Evolutionary conservation across 345 rosid species (phyloP).

Genomic region (Bruguiera gymnorhiza): DNA sequence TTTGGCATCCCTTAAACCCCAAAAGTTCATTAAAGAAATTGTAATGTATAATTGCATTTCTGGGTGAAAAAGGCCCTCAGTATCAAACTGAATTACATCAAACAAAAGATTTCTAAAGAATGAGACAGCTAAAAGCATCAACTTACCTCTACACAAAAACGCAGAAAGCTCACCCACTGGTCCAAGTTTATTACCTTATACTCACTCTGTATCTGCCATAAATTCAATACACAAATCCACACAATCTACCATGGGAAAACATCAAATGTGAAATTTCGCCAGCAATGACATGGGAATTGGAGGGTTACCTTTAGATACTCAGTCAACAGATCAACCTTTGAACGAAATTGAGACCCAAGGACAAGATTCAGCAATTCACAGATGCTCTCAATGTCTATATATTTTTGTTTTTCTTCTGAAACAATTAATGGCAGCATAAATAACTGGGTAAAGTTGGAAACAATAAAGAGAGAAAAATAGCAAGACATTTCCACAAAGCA

Average conservation of each 20-base stretch:
- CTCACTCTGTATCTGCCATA: slow-evolving; percentile 73
- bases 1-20: no score
- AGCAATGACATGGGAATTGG: neutral
- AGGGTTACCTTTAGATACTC: slow-evolving; percentile 67
- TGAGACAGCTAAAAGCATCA: neutral
- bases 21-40: no score
- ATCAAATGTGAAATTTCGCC: neutral
- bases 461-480: no score
- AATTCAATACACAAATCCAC: slow-evolving; percentile 7
- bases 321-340: slow-evolving; percentile 69
- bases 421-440: slow-evolving; percentile 12
- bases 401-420: slow-evolving; percentile 90
- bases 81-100: no score
- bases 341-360: slow-evolving; percentile 64
- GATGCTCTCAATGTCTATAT: slow-evolving; percentile 82
- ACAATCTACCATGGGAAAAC: neutral
- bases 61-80: no score
- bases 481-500: no score
- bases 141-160: slow-evolving; percentile 86
- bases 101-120: neutral
- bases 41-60: no score
- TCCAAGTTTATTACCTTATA: slow-evolving; percentile 94
- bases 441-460: no score
- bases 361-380: slow-evolving; percentile 81
- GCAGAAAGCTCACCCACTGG: slow-evolving; percentile 85